Conservation (phyloP, 140 eudicot genomes). For the Senecio squalidus region DNA sequence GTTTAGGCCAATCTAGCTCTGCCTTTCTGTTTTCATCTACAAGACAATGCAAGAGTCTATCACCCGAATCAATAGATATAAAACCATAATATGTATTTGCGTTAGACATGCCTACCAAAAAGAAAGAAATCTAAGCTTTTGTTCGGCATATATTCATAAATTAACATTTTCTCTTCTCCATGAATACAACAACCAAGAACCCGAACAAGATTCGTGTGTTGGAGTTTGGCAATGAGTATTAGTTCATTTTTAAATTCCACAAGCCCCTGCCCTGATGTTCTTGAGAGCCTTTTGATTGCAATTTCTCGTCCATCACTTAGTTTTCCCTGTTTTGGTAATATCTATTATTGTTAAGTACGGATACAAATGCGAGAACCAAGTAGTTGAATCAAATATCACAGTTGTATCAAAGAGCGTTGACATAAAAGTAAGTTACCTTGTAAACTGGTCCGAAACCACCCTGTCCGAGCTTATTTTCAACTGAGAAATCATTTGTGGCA, state of each 20-base stretch:
- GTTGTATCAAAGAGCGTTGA: not conserved
- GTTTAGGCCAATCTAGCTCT: constrained; percentile 42
- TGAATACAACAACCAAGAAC: constrained; percentile 48
- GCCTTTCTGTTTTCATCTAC: constrained; percentile 31
- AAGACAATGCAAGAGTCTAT: not conserved
- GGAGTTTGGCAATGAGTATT: constrained; percentile 41
- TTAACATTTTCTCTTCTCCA: constrained; percentile 40
- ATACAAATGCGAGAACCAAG: not conserved
- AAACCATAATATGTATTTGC: not conserved
- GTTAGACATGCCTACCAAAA: constrained; percentile 24
- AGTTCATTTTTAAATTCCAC: constrained; percentile 50
- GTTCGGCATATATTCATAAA: constrained; percentile 47
- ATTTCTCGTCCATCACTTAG: constrained; percentile 41
- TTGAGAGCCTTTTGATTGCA: constrained; percentile 42
- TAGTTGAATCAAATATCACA: too few species aligned
- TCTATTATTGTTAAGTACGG: not conserved
- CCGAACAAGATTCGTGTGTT: constrained; percentile 47
- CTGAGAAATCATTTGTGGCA: constrained; percentile 38
- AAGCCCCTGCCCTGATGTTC: constrained; percentile 51
- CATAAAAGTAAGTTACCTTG: constrained; percentile 28
- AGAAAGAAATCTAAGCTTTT: constrained; percentile 45
- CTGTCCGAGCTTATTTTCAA: constrained; percentile 41
- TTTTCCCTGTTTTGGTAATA: constrained; percentile 28
- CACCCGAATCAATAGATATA: not conserved
- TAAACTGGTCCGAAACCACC: constrained; percentile 50